A percentile compares a stretch with the other conserved stretches of the same genome.
Evolutionary conservation across 768 basidiomycete species (phyloP).

Genomic region (Mycena rosella): DNA sequence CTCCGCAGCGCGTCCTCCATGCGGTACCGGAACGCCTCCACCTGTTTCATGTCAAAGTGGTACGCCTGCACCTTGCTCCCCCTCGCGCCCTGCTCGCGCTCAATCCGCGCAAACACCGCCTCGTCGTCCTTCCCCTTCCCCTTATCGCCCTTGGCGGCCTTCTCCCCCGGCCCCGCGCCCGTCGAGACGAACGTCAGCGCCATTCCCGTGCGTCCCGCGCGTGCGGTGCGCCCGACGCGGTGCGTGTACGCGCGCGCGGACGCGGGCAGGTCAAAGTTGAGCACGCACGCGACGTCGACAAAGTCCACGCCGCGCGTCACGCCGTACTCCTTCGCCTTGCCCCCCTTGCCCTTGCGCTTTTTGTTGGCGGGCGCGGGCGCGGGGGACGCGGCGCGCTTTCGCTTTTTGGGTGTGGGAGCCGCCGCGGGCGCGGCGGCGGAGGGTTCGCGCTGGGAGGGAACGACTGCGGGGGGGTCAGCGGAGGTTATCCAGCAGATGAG

Average conservation of each 20-base stretch:
- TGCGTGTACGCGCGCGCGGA: constrained; percentile 93
- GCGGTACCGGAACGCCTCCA: constrained; percentile 96
- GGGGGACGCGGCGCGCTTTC: constrained; percentile 65
- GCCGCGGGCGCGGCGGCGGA: constrained; percentile 36
- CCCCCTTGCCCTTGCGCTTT: constrained; percentile 62
- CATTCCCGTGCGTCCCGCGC: constrained; percentile 94
- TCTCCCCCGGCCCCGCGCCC: constrained; percentile 63
- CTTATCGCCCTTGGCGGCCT: neutral
- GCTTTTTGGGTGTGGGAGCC: constrained; percentile 56
- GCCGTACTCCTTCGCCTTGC: constrained; percentile 81
- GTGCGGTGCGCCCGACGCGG: constrained; percentile 95
- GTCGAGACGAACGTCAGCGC: constrained; percentile 91
- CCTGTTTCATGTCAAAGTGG: constrained; percentile 94
- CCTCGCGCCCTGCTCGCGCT: constrained; percentile 75
- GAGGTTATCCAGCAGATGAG: neutral
- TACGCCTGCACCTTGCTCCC: constrained; percentile 86
- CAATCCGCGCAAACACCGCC: constrained; percentile 79
- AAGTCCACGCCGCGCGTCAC: constrained; percentile 98
- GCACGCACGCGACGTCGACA: constrained; percentile 94
- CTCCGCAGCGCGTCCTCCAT: constrained; percentile 96
- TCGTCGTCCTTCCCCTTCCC: constrained; percentile 58
- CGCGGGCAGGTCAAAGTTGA: constrained; percentile 98
- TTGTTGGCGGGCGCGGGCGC: constrained; percentile 54
- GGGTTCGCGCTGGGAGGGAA: constrained; percentile 64
- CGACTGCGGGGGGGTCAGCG: constrained; percentile 53